phyloP scores from a whole-genome alignment of 805 yeast species.

The Pichia ethanolica region DNA sequence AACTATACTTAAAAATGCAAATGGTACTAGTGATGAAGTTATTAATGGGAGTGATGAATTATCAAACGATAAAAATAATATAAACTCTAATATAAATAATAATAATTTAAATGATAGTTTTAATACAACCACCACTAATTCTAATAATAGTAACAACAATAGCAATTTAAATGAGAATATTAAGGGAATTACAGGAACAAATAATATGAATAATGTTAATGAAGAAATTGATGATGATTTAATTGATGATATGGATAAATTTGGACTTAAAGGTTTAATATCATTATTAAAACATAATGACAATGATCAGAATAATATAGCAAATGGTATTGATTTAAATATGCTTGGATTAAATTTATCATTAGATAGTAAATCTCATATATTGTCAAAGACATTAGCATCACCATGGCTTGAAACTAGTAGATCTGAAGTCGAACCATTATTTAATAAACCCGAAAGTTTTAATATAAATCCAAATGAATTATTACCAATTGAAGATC shows the following conservation, averaged over 20 bases:
- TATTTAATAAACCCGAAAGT: constrained; percentile 55
- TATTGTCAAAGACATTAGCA: constrained; percentile 59
- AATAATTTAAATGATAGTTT: not conserved
- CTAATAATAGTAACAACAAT: not conserved
- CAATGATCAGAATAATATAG: constrained; percentile 54
- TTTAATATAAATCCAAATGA: constrained; percentile 29
- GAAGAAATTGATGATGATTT: constrained; percentile 1
- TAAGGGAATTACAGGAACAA: not conserved
- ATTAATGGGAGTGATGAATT: not conserved
- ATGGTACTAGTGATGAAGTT: not conserved
- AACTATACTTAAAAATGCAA: constrained; percentile 4
- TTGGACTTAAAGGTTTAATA: constrained; percentile 59
- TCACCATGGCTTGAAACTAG: constrained; percentile 96
- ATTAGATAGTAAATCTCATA: constrained; percentile 30
- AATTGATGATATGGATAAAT: constrained; percentile 44
- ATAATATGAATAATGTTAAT: constrained; percentile 8
- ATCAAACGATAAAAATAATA: not conserved
- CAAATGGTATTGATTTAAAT: constrained; percentile 69
- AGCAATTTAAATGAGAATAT: not conserved
- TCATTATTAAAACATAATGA: constrained; percentile 56
- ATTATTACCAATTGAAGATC: constrained; percentile 23
- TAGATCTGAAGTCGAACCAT: constrained; percentile 84
- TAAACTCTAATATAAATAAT: no score
- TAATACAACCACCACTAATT: not conserved
- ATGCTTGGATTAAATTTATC: constrained; percentile 58